Percentiles rank a stretch among this genome's conserved stretches.
These are phyloP conservation scores for Lepidium aucheri DNA, from an alignment of 345 rosid species.

Conservation along the genomic window DNA sequence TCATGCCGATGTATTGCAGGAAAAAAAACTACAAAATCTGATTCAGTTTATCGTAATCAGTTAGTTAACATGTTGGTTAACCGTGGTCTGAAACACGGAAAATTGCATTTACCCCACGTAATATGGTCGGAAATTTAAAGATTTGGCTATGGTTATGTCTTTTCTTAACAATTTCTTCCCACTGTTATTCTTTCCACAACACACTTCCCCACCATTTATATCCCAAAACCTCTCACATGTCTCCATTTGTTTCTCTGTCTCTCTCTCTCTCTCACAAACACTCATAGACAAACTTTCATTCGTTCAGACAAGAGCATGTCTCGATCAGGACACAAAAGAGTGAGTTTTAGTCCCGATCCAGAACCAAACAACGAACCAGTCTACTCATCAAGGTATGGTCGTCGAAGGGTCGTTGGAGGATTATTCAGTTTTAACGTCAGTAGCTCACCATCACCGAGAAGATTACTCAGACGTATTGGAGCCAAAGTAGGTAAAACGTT, in stretches of 20 bases:
- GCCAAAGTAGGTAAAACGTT: constrained; percentile 45
- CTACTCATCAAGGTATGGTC: constrained; percentile 20
- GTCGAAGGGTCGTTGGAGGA: constrained; percentile 31
- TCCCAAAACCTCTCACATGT: constrained; percentile 11
- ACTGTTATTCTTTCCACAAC: neutral
- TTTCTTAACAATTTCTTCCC: neutral
- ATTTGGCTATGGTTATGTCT: too few relatives aligned
- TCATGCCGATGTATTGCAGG: too few relatives aligned
- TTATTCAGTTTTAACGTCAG: constrained; percentile 30
- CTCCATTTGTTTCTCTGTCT: constrained; percentile 12
- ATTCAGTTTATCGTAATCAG: too few relatives aligned
- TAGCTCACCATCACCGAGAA: constrained; percentile 18
- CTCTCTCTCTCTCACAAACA: neutral
- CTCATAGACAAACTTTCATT: neutral
- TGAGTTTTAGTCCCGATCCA: constrained; percentile 54
- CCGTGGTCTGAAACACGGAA: too few relatives aligned
- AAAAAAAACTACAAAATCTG: too few relatives aligned
- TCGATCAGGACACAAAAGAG: constrained; percentile 45
- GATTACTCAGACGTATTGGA: constrained; percentile 42
- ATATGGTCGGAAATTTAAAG: too few relatives aligned
- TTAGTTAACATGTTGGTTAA: too few relatives aligned
- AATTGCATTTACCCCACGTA: too few relatives aligned
- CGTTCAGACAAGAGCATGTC: constrained; percentile 43
- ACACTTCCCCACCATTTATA: neutral
- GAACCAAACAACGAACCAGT: constrained; percentile 14